Percentiles rank a stretch among this genome's conserved stretches.
Conservation (phyloP, 495 filamentous ascomycete species). For the Neurospora tetraspora region DNA sequence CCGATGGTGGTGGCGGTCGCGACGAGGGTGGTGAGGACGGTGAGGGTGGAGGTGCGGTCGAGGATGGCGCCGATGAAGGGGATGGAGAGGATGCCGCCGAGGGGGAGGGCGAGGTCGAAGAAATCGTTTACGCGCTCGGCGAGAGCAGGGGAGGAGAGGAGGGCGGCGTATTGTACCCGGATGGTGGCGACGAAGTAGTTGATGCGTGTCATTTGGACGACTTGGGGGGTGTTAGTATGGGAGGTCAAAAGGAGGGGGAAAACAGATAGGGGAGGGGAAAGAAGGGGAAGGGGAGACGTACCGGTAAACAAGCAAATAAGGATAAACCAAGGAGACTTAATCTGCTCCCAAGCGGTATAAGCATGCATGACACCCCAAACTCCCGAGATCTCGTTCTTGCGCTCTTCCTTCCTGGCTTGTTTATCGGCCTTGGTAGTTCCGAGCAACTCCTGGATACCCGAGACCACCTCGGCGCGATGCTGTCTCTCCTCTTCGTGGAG, state of each 20-base stretch:
- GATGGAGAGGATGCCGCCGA: slow-evolving; percentile 74
- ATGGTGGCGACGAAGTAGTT: slow-evolving; percentile 97
- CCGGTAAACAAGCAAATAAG: slow-evolving; percentile 76
- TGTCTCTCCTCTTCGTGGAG: slow-evolving; percentile 53
- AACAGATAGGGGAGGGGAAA: background rate
- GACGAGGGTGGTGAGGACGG: slow-evolving; percentile 68
- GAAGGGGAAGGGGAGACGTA: background rate
- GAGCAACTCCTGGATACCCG: slow-evolving; percentile 65
- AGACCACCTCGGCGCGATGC: slow-evolving; percentile 57
- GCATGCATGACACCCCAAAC: slow-evolving; percentile 89
- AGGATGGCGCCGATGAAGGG: slow-evolving; percentile 83
- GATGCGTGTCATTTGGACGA: slow-evolving; percentile 87
- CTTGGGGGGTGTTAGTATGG: slow-evolving; percentile 5
- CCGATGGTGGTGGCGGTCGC: slow-evolving; percentile 66
- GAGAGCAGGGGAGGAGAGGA: slow-evolving; percentile 49
- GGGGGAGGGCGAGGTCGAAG: slow-evolving; percentile 82
- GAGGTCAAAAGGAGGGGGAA: no score
- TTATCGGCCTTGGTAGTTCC: slow-evolving; percentile 48
- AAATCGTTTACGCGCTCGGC: slow-evolving; percentile 63
- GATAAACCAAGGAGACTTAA: slow-evolving; percentile 76
- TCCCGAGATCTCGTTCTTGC: slow-evolving; percentile 53
- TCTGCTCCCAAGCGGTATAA: slow-evolving; percentile 59
- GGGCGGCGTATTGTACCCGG: slow-evolving; percentile 69
- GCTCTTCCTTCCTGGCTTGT: slow-evolving; percentile 43
- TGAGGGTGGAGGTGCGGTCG: slow-evolving; percentile 64